A percentile compares a stretch with the other conserved stretches of the same genome.
Evolutionary conservation across 352 stramenopile genomes (phyloP).

Genomic region (Globisporangium iwayamae): DNA sequence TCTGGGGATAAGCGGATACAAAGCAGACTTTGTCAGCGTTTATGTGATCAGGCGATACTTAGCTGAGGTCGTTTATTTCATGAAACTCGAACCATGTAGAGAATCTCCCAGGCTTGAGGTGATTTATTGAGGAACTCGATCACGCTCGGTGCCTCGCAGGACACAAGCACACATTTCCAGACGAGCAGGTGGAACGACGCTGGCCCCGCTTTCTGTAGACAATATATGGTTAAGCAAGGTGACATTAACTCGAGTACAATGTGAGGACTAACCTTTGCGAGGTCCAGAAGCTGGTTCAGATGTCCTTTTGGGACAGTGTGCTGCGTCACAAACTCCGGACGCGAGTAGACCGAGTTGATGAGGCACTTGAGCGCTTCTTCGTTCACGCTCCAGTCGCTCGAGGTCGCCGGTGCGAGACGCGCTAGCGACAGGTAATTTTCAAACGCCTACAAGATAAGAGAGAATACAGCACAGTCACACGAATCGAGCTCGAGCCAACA

Average conservation of each 20-base stretch:
- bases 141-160: slow-evolving; percentile 37
- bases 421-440: slow-evolving; percentile 30
- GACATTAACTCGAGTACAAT: neutral
- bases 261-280: slow-evolving; percentile 19
- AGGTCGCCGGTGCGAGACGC: slow-evolving; percentile 7
- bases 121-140: slow-evolving; percentile 26
- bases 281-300: slow-evolving; percentile 21
- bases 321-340: slow-evolving; percentile 49
- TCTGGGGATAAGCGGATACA: slow-evolving; percentile 23
- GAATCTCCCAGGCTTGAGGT: slow-evolving; percentile 34
- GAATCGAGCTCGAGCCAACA: neutral
- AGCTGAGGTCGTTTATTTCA: too few relatives aligned
- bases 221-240: too few relatives aligned
- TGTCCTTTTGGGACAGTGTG: slow-evolving; percentile 23
- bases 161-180: slow-evolving; percentile 58
- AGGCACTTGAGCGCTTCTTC: slow-evolving; percentile 68
- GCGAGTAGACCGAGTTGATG: slow-evolving; percentile 63
- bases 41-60: too few relatives aligned
- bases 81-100: slow-evolving; percentile 28
- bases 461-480: neutral
- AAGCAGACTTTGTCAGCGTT: neutral
- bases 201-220: slow-evolving; percentile 11
- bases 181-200: slow-evolving; percentile 46
- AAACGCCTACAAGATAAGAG: slow-evolving; percentile 23
- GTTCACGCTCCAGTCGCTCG: slow-evolving; percentile 19